Percentiles rank a stretch among this genome's conserved stretches.
Evolutionary conservation across 257 asterid genomes (phyloP).

Genomic region (Ocimum tenuiflorum): DNA sequence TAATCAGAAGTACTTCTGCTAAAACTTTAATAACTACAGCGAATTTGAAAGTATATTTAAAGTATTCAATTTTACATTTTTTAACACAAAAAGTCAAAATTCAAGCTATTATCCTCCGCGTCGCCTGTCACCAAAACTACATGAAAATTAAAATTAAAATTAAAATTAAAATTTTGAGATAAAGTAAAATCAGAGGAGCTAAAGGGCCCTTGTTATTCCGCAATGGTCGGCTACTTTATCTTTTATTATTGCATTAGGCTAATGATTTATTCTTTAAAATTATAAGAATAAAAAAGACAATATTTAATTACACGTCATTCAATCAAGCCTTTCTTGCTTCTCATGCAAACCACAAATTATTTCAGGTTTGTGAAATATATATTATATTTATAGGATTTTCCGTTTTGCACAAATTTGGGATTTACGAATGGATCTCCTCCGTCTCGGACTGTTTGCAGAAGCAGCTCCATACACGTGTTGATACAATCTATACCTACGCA

Average conservation of each 20-base stretch:
- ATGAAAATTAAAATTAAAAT: not conserved
- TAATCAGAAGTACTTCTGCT: no score
- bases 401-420: not conserved
- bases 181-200: not conserved
- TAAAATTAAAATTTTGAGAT: not conserved
- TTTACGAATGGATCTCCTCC: no score
- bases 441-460: slow-evolving; percentile 13
- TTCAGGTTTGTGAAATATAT: no score
- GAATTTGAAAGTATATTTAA: no score
- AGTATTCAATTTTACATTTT: no score
- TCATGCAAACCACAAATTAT: slow-evolving; percentile 27
- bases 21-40: no score
- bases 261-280: no score
- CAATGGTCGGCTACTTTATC: slow-evolving; percentile 29
- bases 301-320: slow-evolving; percentile 2
- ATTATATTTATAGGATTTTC: not conserved
- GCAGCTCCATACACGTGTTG: slow-evolving; percentile 32
- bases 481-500: slow-evolving; percentile 1
- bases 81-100: no score
- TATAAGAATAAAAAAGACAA: not conserved
- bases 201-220: slow-evolving; percentile 12
- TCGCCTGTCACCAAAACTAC: no score
- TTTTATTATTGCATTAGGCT: no score
- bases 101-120: not conserved
- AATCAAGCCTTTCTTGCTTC: slow-evolving; percentile 11